phyloP scores from a whole-genome alignment of 164 flowering plant species.

The Nymphaea colorata region DNA sequence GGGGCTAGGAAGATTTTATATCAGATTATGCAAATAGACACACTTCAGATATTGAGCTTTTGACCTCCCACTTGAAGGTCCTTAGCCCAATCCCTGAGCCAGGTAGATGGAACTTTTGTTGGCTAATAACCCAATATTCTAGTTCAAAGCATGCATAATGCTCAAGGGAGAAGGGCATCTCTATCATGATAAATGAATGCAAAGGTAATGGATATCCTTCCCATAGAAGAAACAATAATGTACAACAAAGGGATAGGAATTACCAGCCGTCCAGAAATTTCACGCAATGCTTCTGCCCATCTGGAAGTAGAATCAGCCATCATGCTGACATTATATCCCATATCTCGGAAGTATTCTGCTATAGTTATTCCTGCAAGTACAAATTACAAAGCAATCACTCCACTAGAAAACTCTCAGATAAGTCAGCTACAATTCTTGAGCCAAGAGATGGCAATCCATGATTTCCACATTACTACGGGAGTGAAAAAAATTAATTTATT shows the following conservation, averaged over 20 bases:
- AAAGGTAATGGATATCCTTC: neutral
- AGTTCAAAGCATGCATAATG: neutral
- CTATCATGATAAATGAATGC: neutral
- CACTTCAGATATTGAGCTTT: too few species aligned
- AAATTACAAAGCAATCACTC: neutral
- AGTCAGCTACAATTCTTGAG: neutral
- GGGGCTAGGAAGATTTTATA: too few species aligned
- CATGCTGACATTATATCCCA: slow-evolving; percentile 61
- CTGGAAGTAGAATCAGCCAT: slow-evolving; percentile 99
- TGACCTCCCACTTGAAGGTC: too few species aligned
- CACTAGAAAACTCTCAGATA: neutral
- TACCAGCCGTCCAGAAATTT: slow-evolving; percentile 98
- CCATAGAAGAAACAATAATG: neutral
- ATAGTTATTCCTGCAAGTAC: slow-evolving; percentile 67
- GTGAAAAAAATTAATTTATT: neutral
- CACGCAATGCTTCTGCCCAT: slow-evolving; percentile 99
- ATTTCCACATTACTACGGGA: neutral
- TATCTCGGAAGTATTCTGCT: slow-evolving; percentile 41
- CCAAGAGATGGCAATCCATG: neutral
- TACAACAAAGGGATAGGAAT: neutral
- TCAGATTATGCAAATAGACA: too few species aligned
- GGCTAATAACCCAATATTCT: too few species aligned
- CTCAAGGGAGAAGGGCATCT: neutral
- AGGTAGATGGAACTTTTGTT: too few species aligned
- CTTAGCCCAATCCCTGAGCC: too few species aligned